A percentile compares a stretch with the other conserved stretches of the same genome.
These are phyloP conservation scores for Fusarium goolgardi DNA, from an alignment of 2,329 filamentous ascomycete genomes.

Conservation along the genomic window DNA sequence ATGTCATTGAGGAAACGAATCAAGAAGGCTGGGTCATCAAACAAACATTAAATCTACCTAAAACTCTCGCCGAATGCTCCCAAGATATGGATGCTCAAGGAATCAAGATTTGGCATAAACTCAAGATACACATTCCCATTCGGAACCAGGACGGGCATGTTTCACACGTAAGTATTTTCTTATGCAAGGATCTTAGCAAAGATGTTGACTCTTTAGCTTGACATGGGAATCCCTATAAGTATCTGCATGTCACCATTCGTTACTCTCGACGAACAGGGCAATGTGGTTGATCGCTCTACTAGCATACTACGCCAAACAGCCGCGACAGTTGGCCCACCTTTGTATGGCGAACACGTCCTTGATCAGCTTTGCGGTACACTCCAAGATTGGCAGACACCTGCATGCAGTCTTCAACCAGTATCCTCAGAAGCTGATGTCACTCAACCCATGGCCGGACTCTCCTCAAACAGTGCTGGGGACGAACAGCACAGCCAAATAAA, in stretches of 20 bases:
- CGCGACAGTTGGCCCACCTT: constrained; percentile 79
- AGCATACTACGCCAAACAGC: constrained; percentile 61
- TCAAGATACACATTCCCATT: constrained; percentile 88
- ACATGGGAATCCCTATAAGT: constrained; percentile 87
- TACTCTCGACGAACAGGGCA: constrained; percentile 85
- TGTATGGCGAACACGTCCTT: constrained; percentile 90
- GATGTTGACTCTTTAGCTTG: constrained; percentile 63
- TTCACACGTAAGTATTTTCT: constrained; percentile 73
- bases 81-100: constrained; percentile 89
- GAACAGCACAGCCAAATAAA: constrained; percentile 43
- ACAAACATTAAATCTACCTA: constrained; percentile 76
- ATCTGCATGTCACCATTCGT: constrained; percentile 96
- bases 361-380: constrained; percentile 91
- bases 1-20: constrained; percentile 73
- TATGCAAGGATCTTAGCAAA: fast-evolving
- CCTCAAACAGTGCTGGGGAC: constrained; percentile 42
- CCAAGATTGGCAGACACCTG: constrained; percentile 79
- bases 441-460: constrained; percentile 21
- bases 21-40: constrained; percentile 73
- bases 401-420: constrained; percentile 66
- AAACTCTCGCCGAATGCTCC: constrained; percentile 80
- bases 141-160: constrained; percentile 94
- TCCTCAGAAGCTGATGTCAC: constrained; percentile 74
- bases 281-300: constrained; percentile 71
- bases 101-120: constrained; percentile 91